These are phyloP conservation scores for Tricholoma sp. DNA, from an alignment of 768 basidiomycete species.

Conservation along the genomic window DNA sequence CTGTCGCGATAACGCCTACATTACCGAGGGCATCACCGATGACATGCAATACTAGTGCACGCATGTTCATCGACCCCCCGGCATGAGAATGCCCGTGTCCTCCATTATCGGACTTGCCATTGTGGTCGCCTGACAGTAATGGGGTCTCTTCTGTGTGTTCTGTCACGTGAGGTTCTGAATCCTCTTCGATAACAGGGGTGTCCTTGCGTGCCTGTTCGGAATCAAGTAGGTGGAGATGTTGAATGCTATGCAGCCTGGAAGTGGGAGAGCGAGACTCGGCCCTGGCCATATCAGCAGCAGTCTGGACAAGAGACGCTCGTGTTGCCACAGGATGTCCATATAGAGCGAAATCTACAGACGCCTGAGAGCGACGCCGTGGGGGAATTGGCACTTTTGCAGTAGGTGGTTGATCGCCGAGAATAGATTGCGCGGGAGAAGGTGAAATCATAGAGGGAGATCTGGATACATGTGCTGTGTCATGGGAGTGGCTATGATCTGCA, in stretches of 20 bases:
- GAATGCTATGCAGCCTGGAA: slow-evolving; percentile 18
- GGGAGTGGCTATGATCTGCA: slow-evolving; percentile 67
- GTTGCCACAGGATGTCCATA: slow-evolving; percentile 74
- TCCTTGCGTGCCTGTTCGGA: slow-evolving; percentile 4
- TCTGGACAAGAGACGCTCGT: slow-evolving; percentile 69
- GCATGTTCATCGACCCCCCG: slow-evolving; percentile 96
- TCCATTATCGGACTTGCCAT: slow-evolving; percentile 17
- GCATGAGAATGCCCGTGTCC: slow-evolving; percentile 38
- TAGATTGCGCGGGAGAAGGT: slow-evolving; percentile 16
- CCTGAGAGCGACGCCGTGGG: slow-evolving; percentile 24
- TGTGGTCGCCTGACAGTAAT: slow-evolving; percentile 27
- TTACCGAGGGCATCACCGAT: slow-evolving; percentile 97
- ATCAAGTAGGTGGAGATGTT: slow-evolving; percentile 23
- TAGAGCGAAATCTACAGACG: slow-evolving; percentile 41
- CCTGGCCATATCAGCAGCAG: slow-evolving; percentile 75
- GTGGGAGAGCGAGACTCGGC: slow-evolving; percentile 44
- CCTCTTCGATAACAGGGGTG: slow-evolving; percentile 7
- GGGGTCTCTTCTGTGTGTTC: slow-evolving; percentile 47
- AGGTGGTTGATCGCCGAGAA: slow-evolving; percentile 22
- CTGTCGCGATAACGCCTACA: slow-evolving; percentile 94
- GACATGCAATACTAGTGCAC: slow-evolving; percentile 90
- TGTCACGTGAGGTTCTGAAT: slow-evolving; percentile 9
- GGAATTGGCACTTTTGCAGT: slow-evolving; percentile 21
- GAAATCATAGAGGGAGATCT: slow-evolving; percentile 34
- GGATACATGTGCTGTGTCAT: slow-evolving; percentile 44